Evolutionary conservation across 441 rosid species (phyloP), one percentile per base, ranked within the genome.

Genomic region (Pelargonium australe): DNA sequence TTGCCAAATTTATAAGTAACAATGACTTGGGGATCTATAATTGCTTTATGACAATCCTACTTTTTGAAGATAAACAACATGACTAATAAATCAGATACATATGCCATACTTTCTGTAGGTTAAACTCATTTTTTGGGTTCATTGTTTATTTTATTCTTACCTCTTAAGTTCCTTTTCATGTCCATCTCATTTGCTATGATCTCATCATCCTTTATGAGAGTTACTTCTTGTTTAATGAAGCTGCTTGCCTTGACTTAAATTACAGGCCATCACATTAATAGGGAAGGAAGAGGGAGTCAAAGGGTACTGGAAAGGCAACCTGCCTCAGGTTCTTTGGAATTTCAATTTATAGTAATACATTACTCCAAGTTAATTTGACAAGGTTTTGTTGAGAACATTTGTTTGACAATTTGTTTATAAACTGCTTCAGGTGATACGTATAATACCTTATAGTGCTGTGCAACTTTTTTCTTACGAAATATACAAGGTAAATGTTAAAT

Each of bases 271-370:
- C 63, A 60, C 80, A 40, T 72, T 85, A 72, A 86, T 92, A 63
- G 95, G 91, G 67, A 90, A 87, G 80, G 90, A 95, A 78, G 98
- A 86, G 82, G 99, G 98, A 45, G 67, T 92, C 34, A 95, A 85
- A 82, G 98, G 99, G 41, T 95, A 89, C 64, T 90, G 99, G 99
- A 95, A 95, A 84, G 99, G 98, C 66, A 92, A 95, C 77, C 81
- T 95, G 57, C 98, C 99, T 64, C 99, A 95, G 97, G 97, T 91
- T 55, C 72, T 49, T 51, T 55, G 7, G 61, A 13, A 41, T n/a
- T 45, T 65, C 11, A 65, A 7, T 14, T 44, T 19, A 10, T 44
- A 17, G 28, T 51, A 51, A 14, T 13, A n/a, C 17, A 51, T n/a
- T 13, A 13, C 17, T 6, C n/a, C 57, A 2, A 51, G 13, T 51